A percentile compares a stretch with the other conserved stretches of the same genome.
Conservation (phyloP, 139 green algal genomes). For the Closterium sp. region DNA sequence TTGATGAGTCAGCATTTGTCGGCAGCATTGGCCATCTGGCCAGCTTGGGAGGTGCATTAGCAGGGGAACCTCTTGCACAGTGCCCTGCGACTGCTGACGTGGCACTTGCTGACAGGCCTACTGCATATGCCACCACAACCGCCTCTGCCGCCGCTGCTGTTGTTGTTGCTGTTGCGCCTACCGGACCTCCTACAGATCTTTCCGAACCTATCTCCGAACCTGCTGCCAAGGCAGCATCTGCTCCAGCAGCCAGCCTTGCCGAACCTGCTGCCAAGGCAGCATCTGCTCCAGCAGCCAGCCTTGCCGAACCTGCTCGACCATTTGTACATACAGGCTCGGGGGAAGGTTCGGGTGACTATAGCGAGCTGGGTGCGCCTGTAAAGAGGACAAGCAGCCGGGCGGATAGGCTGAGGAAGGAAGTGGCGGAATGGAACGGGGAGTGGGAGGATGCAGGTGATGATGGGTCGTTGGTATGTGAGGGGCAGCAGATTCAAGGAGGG, state of each 20-base stretch:
- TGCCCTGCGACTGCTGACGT: not conserved
- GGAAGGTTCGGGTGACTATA: not conserved
- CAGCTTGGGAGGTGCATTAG: not conserved
- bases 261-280: not conserved
- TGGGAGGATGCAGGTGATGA: not conserved
- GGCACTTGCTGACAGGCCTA: not conserved
- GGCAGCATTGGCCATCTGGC: not conserved
- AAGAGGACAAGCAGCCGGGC: not conserved
- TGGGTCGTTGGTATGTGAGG: not conserved
- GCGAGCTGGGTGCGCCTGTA: not conserved
- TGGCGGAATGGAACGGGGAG: not conserved
- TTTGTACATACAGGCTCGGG: not conserved
- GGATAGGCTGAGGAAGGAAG: not conserved
- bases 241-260: not conserved
- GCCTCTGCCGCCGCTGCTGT: too few relatives aligned
- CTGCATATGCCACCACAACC: too few relatives aligned
- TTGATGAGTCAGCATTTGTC: not conserved
- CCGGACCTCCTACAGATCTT: not conserved
- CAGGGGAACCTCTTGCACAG: not conserved
- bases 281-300: not conserved
- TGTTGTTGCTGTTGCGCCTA: not conserved
- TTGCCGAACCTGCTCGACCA: not conserved
- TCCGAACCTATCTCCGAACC: not conserved
- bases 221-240: not conserved
- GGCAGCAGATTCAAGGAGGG: not conserved